Base-by-base conservation (phyloP, 2,329 filamentous ascomycete species). In the Didymella segeticola region DNA sequence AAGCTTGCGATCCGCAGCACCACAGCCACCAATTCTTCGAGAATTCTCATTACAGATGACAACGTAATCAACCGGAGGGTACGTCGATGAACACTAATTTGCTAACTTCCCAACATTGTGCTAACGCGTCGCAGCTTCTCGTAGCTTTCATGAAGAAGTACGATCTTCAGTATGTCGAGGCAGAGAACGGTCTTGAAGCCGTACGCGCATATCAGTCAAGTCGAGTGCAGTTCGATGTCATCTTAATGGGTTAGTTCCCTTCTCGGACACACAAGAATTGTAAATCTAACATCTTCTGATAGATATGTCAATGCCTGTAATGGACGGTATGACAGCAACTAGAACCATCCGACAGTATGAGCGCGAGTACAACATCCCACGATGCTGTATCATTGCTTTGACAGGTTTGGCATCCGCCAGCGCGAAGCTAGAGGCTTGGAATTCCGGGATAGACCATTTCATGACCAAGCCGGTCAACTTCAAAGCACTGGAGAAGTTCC, bases 31-130 rank as follows among this genome's bases (percentile, higher is more conserved):
- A 14, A 7, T 8, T 17, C 34, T 4, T 55, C 58, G 4, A 55
- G 63, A 5, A 58, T 75, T 0, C 66, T 78, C 1, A 68, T 77
- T 1, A 70, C 73, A 0, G 75, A 78, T 39, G 75, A 77, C 39
- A 78, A 78, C 29, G 14, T 55, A 0, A 64, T 78, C 30, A 78
- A 78, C 17, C 60, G 75, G 2, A 72, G 63, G 57, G 72, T 74
- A 43, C 22, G 60, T 60, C 19, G 12, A 19, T 15, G n/a, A n/a
- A n/a, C 14, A 15, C 33, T 26, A 19, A 12, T 9, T 11, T 22
- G 6, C 22, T 38, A 10, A 15, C 10, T 22, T 15, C 9, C 22
- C 6, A 6, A 34, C 15, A 17, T 9, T 9, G 4, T n/a, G 19
- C 62, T 64, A 22, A 67, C 30, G 4, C 15, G 12, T 26, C 14